Conservation (phyloP, 2,329 filamentous ascomycete species). For the Paecilomyces fulvus region DNA sequence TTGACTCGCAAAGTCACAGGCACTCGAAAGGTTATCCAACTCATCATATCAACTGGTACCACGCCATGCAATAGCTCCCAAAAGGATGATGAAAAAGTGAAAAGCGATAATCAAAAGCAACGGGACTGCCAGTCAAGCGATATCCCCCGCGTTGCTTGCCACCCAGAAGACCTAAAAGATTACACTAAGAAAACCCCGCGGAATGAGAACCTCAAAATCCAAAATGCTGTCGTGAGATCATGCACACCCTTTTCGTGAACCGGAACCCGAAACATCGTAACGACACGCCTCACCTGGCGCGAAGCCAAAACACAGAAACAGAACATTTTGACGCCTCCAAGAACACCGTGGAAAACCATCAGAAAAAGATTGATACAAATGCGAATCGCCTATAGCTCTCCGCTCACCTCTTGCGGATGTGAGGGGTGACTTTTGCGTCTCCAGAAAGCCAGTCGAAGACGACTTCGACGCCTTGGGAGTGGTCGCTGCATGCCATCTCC, state of each 20-base stretch:
- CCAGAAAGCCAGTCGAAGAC: slow-evolving; percentile 35
- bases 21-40: neutral
- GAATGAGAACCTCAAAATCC: slow-evolving; percentile 9
- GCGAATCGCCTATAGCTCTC: slow-evolving; percentile 18
- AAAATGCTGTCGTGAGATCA: slow-evolving; percentile 19
- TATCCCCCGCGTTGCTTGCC: neutral
- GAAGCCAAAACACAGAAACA: slow-evolving; percentile 3
- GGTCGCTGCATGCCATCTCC: slow-evolving; percentile 13
- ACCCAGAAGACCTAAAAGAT: slow-evolving; percentile 3
- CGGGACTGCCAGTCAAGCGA: neutral
- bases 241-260: slow-evolving; percentile 19
- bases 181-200: slow-evolving; percentile 2
- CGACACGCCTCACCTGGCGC: neutral
- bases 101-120: slow-evolving; percentile 1
- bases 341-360: slow-evolving; percentile 12
- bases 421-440: slow-evolving; percentile 23
- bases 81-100: slow-evolving; percentile 2
- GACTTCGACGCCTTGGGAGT: slow-evolving; percentile 29
- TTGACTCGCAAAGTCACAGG: neutral
- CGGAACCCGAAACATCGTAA: slow-evolving; percentile 6
- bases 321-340: slow-evolving; percentile 6
- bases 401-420: slow-evolving; percentile 22
- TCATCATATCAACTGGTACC: neutral
- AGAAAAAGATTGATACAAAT: slow-evolving; percentile 8
- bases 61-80: neutral